Base-by-base conservation (phyloP, 805 yeast genomes). In the Suhomyces emberorum region DNA sequence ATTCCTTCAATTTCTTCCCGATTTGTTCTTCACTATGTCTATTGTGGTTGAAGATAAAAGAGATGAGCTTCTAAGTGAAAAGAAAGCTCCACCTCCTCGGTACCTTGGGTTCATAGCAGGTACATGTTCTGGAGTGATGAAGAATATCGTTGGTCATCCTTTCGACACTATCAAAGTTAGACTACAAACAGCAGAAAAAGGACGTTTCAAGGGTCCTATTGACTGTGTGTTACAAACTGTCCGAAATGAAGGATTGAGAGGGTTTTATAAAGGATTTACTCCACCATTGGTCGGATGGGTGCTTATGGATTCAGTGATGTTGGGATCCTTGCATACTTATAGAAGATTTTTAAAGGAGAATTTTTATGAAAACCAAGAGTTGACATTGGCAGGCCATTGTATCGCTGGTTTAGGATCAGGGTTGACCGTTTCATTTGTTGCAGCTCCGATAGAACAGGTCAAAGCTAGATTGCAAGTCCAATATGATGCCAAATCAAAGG, bases 211-310 rank as follows among this genome's bases (percentile, higher is more conserved):
- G 35, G 95, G 95, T 2, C 93, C 95, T 0, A 52, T 83, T 49
- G 95, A 88, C 54, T 86, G 95, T 58, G 79, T 85, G 3, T 48
- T 69, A 49, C 79, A 83, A 53, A 88, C 96, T 0, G 53, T 83
- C 17, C 67, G 65, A 43, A 76, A 79, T 18, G 96, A 88, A 55
- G 96, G 96, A 3, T 44, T 81, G 4, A 61, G 71, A 23, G 97
- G 95, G 1, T 76, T 88, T 37, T 88, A 87, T 55, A 79, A 88
- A 48, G 97, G 97, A 0, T 87, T 88, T 46, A 86, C 95, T 0
- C 96, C 97, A 4, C 96, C 96, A 1, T 69, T 88, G 46, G 77
- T 86, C 15, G 97, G 96, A 0, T 88, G 96, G 96, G 87, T 88
- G 48, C 60, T 84, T 43, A 88, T 88, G 96, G 97, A 88, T 55